Evolutionary conservation across 2,329 filamentous ascomycete species (phyloP), one percentile per base, ranked within the genome.

Genomic region (Venturiaceae sp.): DNA sequence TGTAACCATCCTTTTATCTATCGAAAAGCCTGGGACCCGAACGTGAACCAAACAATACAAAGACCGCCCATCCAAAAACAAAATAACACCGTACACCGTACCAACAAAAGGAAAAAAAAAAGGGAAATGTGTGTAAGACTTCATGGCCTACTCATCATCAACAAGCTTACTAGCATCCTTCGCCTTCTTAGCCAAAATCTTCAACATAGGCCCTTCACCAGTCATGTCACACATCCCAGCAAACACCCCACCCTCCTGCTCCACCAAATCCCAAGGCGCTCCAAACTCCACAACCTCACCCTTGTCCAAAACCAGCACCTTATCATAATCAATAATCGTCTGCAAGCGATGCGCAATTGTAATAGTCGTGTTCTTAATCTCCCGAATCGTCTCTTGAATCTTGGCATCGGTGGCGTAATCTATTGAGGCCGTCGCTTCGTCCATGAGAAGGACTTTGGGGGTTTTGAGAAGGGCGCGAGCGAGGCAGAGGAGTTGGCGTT

Each of bases 261-360:
- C 62, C 2, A 73, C 60, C 55, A 99, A 76, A 64, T 90, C 85
- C 76, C 86, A 91, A 0, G 94, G 94, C 67, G 95, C 87, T n/a
- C 85, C 94, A 68, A 83, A 99, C 74, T 99, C 92, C 5, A 94
- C 81, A 21, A 97, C 87, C 60, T 82, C 75, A 9, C 94, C 94
- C 70, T 92, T 90, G 67, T 99, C 94, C 4, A 99, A 78, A 13
- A 99, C 92, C 16, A 99, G 77, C 14, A 99, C 92, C 77, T 95
- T 96, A 75, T 99, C 94, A 68, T 97, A 99, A 70, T 99, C 94
- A 30, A 94, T 92, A 71, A 99, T 97, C 0, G 94, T 99, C 69
- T 96, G 91, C 63, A 99, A 78, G 19, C 94, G 84, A 73, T 99
- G 94, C 0, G 94, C 94, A 67, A 99, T 97, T 0, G 94, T 97